phyloP scores from a whole-genome alignment of 2,329 filamentous ascomycete species.

The Penicillium crustosum region DNA sequence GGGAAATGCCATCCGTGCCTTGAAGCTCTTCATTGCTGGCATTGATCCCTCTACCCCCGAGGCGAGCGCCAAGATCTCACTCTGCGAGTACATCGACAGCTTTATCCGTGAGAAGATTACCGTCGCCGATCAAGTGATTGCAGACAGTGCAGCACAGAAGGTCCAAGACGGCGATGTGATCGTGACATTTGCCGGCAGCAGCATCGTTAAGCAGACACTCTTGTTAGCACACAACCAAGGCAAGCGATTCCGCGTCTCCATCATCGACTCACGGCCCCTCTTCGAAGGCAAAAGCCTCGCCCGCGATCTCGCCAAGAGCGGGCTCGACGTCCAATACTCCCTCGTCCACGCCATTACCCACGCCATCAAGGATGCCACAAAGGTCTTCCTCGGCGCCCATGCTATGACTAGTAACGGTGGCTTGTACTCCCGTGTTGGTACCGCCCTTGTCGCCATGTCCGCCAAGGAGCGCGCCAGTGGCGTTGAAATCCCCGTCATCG shows the following conservation, averaged over 20 bases:
- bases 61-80: slow-evolving; percentile 72
- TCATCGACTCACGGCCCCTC: slow-evolving; percentile 74
- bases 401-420: slow-evolving; percentile 94
- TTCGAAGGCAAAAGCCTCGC: slow-evolving; percentile 72
- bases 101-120: slow-evolving; percentile 90
- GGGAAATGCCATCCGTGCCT: slow-evolving; percentile 92
- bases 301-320: slow-evolving; percentile 65
- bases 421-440: slow-evolving; percentile 84
- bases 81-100: slow-evolving; percentile 78
- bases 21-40: slow-evolving; percentile 89
- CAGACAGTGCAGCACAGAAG: slow-evolving; percentile 69
- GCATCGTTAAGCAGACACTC: slow-evolving; percentile 80
- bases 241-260: slow-evolving; percentile 76
- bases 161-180: slow-evolving; percentile 79
- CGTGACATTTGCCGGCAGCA: slow-evolving; percentile 82
- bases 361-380: slow-evolving; percentile 68
- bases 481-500: slow-evolving; percentile 75
- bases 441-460: slow-evolving; percentile 79
- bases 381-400: slow-evolving; percentile 82
- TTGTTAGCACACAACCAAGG: slow-evolving; percentile 68
- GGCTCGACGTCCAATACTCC: slow-evolving; percentile 76
- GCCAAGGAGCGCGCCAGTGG: slow-evolving; percentile 61
- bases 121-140: slow-evolving; percentile 82
- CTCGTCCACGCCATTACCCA: slow-evolving; percentile 75
- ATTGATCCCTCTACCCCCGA: slow-evolving; percentile 85